phyloP scores from a whole-genome alignment of 345 rosid species.

The Brassica juncea region DNA sequence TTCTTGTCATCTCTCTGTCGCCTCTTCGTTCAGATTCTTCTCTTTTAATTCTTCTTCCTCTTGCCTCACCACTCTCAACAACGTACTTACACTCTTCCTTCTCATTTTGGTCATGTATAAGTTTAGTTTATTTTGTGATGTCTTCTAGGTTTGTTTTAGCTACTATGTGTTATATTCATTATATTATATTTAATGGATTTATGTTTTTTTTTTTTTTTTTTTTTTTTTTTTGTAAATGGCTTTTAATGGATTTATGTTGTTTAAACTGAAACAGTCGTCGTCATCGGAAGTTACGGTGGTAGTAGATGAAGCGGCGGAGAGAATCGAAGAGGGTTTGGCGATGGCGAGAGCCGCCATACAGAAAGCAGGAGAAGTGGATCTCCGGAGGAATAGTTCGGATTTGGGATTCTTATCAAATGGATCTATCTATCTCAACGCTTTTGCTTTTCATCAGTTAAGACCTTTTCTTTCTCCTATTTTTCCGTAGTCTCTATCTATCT shows the following conservation, averaged over 20 bases:
- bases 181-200: not conserved
- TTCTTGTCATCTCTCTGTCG: conserved; percentile 25
- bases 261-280: conserved; percentile 18
- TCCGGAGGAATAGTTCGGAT: conserved; percentile 31
- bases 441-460: conserved; percentile 69
- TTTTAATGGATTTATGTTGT: not conserved
- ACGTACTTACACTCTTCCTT: not conserved
- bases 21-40: conserved; percentile 5
- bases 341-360: conserved; percentile 64
- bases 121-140: not conserved
- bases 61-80: conserved; percentile 20
- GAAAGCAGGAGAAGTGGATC: conserved; percentile 43
- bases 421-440: conserved; percentile 56
- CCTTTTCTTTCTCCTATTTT: conserved; percentile 31
- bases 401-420: conserved; percentile 49
- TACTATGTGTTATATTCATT: not conserved
- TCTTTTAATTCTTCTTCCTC: conserved; percentile 22
- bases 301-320: conserved; percentile 40
- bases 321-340: conserved; percentile 60
- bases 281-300: conserved; percentile 16
- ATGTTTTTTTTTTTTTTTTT: too few species aligned
- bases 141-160: not conserved
- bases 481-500: not conserved
- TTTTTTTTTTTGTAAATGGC: too few species aligned
- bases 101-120: not conserved